Evolutionary conservation across 768 basidiomycete species (phyloP).

Genomic region (Gloeostereum incarnatum): DNA sequence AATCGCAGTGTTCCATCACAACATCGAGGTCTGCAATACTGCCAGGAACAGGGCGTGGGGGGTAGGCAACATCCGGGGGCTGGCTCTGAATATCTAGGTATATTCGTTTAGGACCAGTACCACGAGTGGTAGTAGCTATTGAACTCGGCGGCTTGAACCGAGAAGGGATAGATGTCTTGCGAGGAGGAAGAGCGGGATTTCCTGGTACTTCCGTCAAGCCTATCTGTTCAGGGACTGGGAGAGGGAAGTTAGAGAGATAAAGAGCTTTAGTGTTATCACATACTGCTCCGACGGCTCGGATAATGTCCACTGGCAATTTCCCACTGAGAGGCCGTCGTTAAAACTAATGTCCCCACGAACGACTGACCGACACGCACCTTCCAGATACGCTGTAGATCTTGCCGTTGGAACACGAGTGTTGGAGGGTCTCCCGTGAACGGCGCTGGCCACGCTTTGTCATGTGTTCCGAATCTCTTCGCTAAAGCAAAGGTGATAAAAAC

Average conservation of each 20-base stretch:
- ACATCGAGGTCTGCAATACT: slow-evolving; percentile 84
- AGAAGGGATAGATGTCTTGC: slow-evolving; percentile 30
- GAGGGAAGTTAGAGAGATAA: slow-evolving; percentile 5
- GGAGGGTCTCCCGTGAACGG: slow-evolving; percentile 48
- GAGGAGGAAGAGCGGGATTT: slow-evolving; percentile 70
- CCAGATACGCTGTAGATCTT: slow-evolving; percentile 89
- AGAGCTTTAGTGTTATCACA: slow-evolving; percentile 18
- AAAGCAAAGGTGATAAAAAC: slow-evolving; percentile 53
- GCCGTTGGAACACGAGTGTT: slow-evolving; percentile 65
- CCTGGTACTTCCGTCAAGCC: slow-evolving; percentile 42
- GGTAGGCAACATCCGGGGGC: slow-evolving; percentile 64
- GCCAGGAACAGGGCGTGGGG: slow-evolving; percentile 79
- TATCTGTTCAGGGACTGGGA: slow-evolving; percentile 62
- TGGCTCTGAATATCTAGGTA: slow-evolving; percentile 66
- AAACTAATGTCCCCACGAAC: too few relatives aligned
- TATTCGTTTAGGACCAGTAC: slow-evolving; percentile 67
- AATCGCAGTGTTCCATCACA: slow-evolving; percentile 91
- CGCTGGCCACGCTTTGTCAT: slow-evolving; percentile 55
- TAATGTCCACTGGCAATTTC: slow-evolving; percentile 92
- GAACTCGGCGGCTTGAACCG: slow-evolving; percentile 37
- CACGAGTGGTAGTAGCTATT: slow-evolving; percentile 49
- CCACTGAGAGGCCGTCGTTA: too few relatives aligned
- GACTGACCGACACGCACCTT: too few relatives aligned
- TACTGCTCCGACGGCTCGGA: slow-evolving; percentile 74
- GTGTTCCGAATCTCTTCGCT: slow-evolving; percentile 49